phyloP scores from a whole-genome alignment of 768 basidiomycete genomes.

The Tylopilus sp. region DNA sequence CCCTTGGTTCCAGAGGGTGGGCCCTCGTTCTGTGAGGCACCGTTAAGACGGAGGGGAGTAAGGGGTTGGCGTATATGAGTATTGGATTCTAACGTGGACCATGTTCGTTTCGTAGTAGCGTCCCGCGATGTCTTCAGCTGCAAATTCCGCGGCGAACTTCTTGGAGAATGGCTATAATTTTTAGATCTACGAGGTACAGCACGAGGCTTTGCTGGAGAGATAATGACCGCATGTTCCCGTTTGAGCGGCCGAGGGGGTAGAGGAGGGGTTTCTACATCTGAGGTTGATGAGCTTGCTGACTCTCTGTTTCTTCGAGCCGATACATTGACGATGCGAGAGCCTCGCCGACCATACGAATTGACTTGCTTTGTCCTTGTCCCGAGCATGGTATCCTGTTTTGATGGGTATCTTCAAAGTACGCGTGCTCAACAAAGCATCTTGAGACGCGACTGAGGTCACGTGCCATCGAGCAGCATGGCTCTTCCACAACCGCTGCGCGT shows the following conservation, averaged over 20 bases:
- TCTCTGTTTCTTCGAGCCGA: slow-evolving; percentile 32
- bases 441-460: slow-evolving; percentile 21
- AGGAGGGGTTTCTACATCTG: slow-evolving; percentile 34
- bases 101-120: slow-evolving; percentile 13
- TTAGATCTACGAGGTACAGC: slow-evolving; percentile 10
- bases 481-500: slow-evolving; percentile 67
- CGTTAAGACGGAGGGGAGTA: slow-evolving; percentile 36
- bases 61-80: slow-evolving; percentile 38
- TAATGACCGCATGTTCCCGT: slow-evolving; percentile 23
- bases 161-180: slow-evolving; percentile 17
- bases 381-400: slow-evolving; percentile 37
- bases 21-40: slow-evolving; percentile 36
- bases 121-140: slow-evolving; percentile 14
- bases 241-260: slow-evolving; percentile 8
- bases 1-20: slow-evolving; percentile 18
- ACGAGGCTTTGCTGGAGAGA: slow-evolving; percentile 21
- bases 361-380: slow-evolving; percentile 63
- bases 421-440: slow-evolving; percentile 10
- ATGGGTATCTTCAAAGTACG: slow-evolving; percentile 5
- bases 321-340: slow-evolving; percentile 54
- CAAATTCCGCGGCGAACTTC: slow-evolving; percentile 19
- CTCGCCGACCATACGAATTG: slow-evolving; percentile 61
- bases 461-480: slow-evolving; percentile 46
- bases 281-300: slow-evolving; percentile 17
- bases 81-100: slow-evolving; percentile 12